phyloP scores from a whole-genome alignment of 2,329 filamentous ascomycete genomes.

The Chrysosporium keratinophilum region DNA sequence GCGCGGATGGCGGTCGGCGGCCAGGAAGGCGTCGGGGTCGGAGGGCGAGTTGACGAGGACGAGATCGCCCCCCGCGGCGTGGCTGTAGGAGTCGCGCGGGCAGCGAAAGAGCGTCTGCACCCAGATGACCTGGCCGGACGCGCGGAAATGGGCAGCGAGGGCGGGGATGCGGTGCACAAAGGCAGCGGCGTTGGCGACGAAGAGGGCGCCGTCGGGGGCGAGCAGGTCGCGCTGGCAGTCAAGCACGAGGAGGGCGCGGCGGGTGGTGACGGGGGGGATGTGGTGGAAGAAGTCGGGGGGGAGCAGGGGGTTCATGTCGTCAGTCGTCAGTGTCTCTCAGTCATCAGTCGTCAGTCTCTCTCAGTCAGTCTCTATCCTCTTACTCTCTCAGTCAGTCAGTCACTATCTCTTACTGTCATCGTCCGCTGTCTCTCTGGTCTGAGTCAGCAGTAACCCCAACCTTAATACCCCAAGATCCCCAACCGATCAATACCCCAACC shows the following conservation, averaged over 20 bases:
- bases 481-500: too few species aligned
- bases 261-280: conserved; percentile 39
- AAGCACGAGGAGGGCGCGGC: conserved; percentile 65
- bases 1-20: conserved; percentile 16
- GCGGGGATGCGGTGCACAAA: conserved; percentile 58
- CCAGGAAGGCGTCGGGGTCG: conserved; percentile 37
- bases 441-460: too few species aligned
- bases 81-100: conserved; percentile 47
- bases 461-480: too few species aligned
- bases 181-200: conserved; percentile 51
- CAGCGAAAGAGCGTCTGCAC: conserved; percentile 63
- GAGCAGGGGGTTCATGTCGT: conserved; percentile 3
- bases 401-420: too few species aligned
- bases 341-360: too few species aligned
- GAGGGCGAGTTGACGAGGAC: conserved; percentile 28
- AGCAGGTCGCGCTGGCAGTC: conserved; percentile 91
- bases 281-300: conserved; percentile 12
- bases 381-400: too few species aligned
- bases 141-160: conserved; percentile 54
- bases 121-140: conserved; percentile 69
- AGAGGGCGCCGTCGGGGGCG: conserved; percentile 54
- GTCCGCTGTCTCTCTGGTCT: too few species aligned
- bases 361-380: too few species aligned
- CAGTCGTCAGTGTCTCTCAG: too few species aligned
- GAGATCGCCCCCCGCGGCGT: conserved; percentile 39